Evolutionary conservation across 2,329 filamentous ascomycete species (phyloP), one percentile per base, ranked within the genome.

Genomic region (Lecanoromycetidae sp.): DNA sequence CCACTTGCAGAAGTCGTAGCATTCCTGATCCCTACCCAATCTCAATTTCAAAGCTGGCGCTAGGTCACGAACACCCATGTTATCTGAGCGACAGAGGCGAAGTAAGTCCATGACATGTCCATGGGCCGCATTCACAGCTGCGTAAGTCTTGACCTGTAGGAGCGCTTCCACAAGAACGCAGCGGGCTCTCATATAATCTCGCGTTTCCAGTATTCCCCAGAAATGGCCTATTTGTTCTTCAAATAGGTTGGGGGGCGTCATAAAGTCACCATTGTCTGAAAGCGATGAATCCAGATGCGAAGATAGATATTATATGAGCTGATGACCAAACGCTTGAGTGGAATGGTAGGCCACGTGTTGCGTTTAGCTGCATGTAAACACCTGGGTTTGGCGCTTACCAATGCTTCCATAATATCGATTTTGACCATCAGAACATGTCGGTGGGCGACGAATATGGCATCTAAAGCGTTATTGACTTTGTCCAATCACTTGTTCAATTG

Each of bases 1-100:
- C 69, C 66, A 73, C 57, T 70, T 73, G 54, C 71, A 27, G 46
- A 72, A 71, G 52, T 70, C 66, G 53, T 71, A 71, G 54, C 63
- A 67, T n/a, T 71, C 70, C 54, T 76, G 71, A 47, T 76, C 72
- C 34, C 56, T 60, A 17, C 64, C 63, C 5, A 76, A 61, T 2
- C 71, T 66, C 12, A 77, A 55, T 46, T 68, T 62, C 8, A 71
- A 34, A 0, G 55, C 51, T 0, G 74, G 71, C 0, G 71, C 49
- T 0, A 68, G 17, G 15, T 64, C 35, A 0, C 71, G 63, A 3
- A 72, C 15, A 0, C 66, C 65, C 60, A 72, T 59, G 48, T 68
- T 67, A 52, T 76, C 72, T 9, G 52, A n/a, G 2, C 66, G 63
- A 49, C 61, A 64, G 1, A 75, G 60, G 1, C 62, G 61, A 33